These are phyloP conservation scores for Clavispora santaluciae DNA, from an alignment of 805 yeast species.

Conservation along the genomic window DNA sequence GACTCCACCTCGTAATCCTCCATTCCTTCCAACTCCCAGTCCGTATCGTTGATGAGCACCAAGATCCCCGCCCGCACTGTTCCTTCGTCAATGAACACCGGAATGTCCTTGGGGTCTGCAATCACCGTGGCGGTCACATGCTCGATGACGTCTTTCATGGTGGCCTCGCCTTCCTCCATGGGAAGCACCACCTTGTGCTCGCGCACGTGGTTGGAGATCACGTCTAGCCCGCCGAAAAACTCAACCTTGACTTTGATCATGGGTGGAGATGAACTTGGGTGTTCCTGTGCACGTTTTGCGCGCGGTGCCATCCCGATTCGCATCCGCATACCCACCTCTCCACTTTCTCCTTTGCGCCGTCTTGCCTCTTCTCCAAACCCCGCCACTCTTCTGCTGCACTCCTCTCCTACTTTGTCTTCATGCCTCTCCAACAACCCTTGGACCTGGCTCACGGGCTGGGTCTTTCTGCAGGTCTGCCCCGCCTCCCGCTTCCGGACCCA, in stretches of 20 bases:
- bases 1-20: constrained; percentile 72
- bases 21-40: constrained; percentile 94
- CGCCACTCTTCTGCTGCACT: too few species aligned
- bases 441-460: too few species aligned
- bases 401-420: too few species aligned
- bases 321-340: too few species aligned
- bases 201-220: constrained; percentile 59
- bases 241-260: constrained; percentile 38
- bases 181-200: constrained; percentile 44
- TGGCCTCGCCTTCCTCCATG: constrained; percentile 40
- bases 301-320: too few species aligned
- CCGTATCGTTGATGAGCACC: constrained; percentile 88
- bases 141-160: constrained; percentile 49
- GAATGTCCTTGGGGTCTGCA: constrained; percentile 56
- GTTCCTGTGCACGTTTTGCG: too few species aligned
- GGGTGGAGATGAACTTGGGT: not conserved
- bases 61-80: constrained; percentile 87
- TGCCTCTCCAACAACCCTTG: too few species aligned
- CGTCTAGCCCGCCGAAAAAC: constrained; percentile 77
- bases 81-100: constrained; percentile 77
- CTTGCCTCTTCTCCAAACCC: too few species aligned
- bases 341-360: too few species aligned
- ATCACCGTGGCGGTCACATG: constrained; percentile 53
- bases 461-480: too few species aligned
- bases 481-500: too few species aligned